Conservation (phyloP, 2,329 filamentous ascomycete genomes). For the Nectriaceae sp. region DNA sequence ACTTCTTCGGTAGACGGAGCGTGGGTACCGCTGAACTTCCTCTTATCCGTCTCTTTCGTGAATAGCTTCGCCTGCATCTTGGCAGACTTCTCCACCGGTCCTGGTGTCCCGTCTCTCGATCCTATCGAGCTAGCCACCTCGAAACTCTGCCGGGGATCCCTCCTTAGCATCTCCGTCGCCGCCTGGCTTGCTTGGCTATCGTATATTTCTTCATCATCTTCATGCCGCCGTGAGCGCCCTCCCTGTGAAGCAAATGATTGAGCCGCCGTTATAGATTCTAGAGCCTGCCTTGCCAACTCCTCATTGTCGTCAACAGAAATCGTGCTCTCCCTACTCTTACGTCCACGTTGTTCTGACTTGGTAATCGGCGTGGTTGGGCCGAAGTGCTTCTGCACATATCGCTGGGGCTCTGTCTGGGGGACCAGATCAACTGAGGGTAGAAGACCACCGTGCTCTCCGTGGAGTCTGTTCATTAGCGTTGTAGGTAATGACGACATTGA, state of each 20-base stretch:
- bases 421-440: constrained; percentile 65
- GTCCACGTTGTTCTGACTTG: constrained; percentile 48
- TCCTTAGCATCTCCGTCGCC: constrained; percentile 73
- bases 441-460: constrained; percentile 52
- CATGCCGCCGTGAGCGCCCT: constrained; percentile 24
- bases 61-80: constrained; percentile 55
- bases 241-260: constrained; percentile 32
- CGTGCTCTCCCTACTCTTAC: constrained; percentile 80
- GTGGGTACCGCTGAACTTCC: constrained; percentile 47
- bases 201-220: constrained; percentile 54
- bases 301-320: constrained; percentile 71
- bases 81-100: constrained; percentile 44
- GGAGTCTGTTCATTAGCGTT: constrained; percentile 64
- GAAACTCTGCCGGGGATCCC: constrained; percentile 55
- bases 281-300: constrained; percentile 56
- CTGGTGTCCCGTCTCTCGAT: constrained; percentile 47
- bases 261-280: constrained; percentile 54
- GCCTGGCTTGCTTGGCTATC: constrained; percentile 79
- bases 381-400: constrained; percentile 42
- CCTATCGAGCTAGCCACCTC: constrained; percentile 48
- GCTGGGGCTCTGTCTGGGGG: constrained; percentile 59
- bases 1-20: constrained; percentile 29
- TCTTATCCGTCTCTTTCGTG: constrained; percentile 48
- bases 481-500: constrained; percentile 83
- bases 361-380: constrained; percentile 48